phyloP scores from a whole-genome alignment of 805 yeast genomes.

The Clavispora santaluciae region DNA sequence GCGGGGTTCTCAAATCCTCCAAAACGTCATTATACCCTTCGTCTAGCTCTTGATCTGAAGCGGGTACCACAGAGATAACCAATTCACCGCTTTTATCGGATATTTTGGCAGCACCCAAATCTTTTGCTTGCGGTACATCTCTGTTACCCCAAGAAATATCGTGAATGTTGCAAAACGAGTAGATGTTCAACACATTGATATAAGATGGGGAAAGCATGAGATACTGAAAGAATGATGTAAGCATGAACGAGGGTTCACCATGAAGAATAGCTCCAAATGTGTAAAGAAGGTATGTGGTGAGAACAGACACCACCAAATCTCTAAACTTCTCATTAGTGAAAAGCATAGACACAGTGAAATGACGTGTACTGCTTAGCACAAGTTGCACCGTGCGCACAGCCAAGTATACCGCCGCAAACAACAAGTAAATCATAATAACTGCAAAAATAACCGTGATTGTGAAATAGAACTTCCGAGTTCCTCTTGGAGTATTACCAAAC shows the following conservation, averaged over 20 bases:
- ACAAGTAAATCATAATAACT: slow-evolving; percentile 79
- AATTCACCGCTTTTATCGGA: slow-evolving; percentile 35
- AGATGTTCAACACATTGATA: slow-evolving; percentile 84
- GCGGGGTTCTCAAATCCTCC: slow-evolving; percentile 48
- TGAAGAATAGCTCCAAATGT: slow-evolving; percentile 73
- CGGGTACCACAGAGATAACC: slow-evolving; percentile 49
- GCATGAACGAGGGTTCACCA: slow-evolving; percentile 90
- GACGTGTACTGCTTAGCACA: slow-evolving; percentile 40
- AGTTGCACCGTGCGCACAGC: slow-evolving; percentile 67
- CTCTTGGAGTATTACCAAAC: slow-evolving; percentile 91
- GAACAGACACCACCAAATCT: slow-evolving; percentile 80
- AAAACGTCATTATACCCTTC: slow-evolving; percentile 63
- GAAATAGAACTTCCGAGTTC: slow-evolving; percentile 74
- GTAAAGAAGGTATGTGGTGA: slow-evolving; percentile 79
- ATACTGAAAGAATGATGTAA: slow-evolving; percentile 83
- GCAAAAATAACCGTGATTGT: slow-evolving; percentile 79
- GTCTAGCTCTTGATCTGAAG: slow-evolving; percentile 72
- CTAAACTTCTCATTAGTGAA: slow-evolving; percentile 71
- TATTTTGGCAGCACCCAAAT: slow-evolving; percentile 78
- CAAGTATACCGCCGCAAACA: slow-evolving; percentile 81
- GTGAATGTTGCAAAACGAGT: slow-evolving; percentile 93
- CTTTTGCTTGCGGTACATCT: slow-evolving; percentile 65
- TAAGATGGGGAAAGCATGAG: slow-evolving; percentile 82
- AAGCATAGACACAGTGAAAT: slow-evolving; percentile 39
- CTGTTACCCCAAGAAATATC: slow-evolving; percentile 98